phyloP scores from a whole-genome alignment of 305 asterid species.

The Fraxinus ornus region DNA sequence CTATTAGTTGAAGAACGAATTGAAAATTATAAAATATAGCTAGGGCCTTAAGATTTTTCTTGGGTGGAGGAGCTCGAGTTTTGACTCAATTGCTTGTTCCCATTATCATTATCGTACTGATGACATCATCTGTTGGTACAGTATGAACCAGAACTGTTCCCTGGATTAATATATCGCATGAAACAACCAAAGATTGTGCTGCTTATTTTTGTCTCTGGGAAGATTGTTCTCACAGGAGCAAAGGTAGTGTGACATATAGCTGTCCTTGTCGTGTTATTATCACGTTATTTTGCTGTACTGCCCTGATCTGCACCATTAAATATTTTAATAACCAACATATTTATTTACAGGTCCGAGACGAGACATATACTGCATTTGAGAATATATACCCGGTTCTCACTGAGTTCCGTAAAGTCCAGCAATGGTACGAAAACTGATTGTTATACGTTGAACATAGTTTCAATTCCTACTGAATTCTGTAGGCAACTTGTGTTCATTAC shows the following conservation, averaged over 20 bases:
- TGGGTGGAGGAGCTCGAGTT: background rate
- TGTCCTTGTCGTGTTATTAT: conserved; percentile 6
- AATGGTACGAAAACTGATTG: conserved; percentile 39
- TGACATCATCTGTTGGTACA: conserved; percentile 33
- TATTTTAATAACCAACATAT: background rate
- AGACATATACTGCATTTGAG: conserved; percentile 65
- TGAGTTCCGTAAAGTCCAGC: conserved; percentile 64
- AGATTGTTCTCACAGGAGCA: conserved; percentile 74
- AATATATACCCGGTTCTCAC: conserved; percentile 66
- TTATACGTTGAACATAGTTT: background rate
- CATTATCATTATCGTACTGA: conserved; percentile 19
- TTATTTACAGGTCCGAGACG: conserved; percentile 57
- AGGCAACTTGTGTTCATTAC: background rate
- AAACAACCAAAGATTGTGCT: conserved; percentile 72
- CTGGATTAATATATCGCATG: conserved; percentile 73
- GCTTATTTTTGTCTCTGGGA: conserved; percentile 70
- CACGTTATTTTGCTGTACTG: background rate
- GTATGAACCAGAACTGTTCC: conserved; percentile 76
- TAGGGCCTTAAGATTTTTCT: background rate
- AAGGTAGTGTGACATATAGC: conserved; percentile 40
- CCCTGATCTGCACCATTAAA: background rate
- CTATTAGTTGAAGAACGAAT: background rate
- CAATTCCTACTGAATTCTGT: background rate
- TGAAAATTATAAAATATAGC: background rate
- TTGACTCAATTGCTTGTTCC: background rate